phyloP scores from a whole-genome alignment of 1,284 basidiomycete species.

The Malassezia restricta region DNA sequence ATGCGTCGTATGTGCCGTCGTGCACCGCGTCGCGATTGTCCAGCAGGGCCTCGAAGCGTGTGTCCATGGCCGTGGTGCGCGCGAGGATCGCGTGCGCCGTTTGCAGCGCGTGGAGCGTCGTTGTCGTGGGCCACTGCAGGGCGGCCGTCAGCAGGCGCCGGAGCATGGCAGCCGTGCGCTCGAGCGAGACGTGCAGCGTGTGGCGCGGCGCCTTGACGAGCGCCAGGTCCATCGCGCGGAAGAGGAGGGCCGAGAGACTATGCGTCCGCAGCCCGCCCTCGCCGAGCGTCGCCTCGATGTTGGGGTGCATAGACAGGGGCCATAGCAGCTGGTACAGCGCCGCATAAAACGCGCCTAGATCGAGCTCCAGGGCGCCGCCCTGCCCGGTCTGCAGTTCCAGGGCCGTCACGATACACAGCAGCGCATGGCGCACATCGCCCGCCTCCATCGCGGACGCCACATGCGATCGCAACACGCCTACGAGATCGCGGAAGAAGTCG shows the following conservation, averaged over 20 bases:
- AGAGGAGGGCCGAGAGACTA: constrained; percentile 57
- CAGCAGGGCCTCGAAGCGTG: constrained; percentile 68
- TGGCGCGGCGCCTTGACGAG: constrained; percentile 55
- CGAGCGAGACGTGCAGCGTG: constrained; percentile 54
- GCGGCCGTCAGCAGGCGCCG: constrained; percentile 73
- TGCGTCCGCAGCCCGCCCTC: constrained; percentile 35
- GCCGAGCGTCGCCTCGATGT: constrained; percentile 43
- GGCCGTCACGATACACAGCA: constrained; percentile 83
- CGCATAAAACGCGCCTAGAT: constrained; percentile 76
- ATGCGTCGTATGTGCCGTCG: constrained; percentile 15
- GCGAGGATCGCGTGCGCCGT: constrained; percentile 62
- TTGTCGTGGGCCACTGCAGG: constrained; percentile 63
- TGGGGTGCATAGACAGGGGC: constrained; percentile 49
- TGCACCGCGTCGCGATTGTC: constrained; percentile 67
- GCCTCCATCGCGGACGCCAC: constrained; percentile 50
- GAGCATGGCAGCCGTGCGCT: constrained; percentile 75
- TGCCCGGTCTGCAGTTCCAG: constrained; percentile 92
- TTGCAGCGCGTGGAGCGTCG: constrained; percentile 58
- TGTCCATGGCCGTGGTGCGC: constrained; percentile 52
- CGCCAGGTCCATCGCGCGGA: constrained; percentile 66
- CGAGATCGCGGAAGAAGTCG: constrained; percentile 93
- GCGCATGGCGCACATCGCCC: constrained; percentile 49
- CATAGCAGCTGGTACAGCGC: constrained; percentile 58
- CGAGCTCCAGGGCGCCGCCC: constrained; percentile 94
- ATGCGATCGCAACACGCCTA: constrained; percentile 70